Conservation (phyloP, 2,329 filamentous ascomycete species). For the Akanthomyces dipterigenus region DNA sequence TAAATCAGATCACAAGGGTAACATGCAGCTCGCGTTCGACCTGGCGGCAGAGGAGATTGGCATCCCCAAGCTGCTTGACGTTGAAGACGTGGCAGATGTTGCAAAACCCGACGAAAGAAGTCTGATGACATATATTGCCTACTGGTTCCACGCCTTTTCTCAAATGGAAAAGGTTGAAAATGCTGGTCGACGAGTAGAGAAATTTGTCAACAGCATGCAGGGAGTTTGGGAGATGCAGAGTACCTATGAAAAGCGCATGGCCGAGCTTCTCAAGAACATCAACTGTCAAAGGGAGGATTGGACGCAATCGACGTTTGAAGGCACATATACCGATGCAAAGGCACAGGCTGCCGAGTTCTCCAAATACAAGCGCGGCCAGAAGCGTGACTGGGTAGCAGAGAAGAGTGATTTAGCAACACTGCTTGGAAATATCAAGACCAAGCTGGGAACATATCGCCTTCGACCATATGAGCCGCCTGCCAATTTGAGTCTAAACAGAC, state of each 20-base stretch:
- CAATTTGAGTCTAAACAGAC: conserved; percentile 72
- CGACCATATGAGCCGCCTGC: conserved; percentile 84
- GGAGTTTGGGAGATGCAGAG: conserved; percentile 99
- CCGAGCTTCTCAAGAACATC: conserved; percentile 69
- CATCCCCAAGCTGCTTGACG: conserved; percentile 90
- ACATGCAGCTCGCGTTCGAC: conserved; percentile 97
- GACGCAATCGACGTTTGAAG: conserved; percentile 76
- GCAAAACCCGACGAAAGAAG: conserved; percentile 92
- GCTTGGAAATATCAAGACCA: conserved; percentile 97
- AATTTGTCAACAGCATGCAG: conserved; percentile 98
- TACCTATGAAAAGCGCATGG: conserved; percentile 87
- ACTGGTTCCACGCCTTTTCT: conserved; percentile 99
- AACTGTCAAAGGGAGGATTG: conserved; percentile 66
- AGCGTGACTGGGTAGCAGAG: conserved; percentile 94
- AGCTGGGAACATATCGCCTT: conserved; percentile 88
- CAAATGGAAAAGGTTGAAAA: conserved; percentile 99
- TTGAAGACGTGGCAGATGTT: conserved; percentile 97
- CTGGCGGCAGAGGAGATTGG: conserved; percentile 95
- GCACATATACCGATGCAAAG: conserved; percentile 90
- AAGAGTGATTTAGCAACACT: conserved; percentile 92
- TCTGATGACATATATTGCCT: conserved; percentile 99
- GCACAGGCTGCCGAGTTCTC: conserved; percentile 75
- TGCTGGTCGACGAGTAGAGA: conserved; percentile 89
- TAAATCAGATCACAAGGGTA: conserved; percentile 87
- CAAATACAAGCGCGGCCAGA: conserved; percentile 82